Conservation (phyloP, 2,329 filamentous ascomycete genomes). For the Orbilia brochopaga region DNA sequence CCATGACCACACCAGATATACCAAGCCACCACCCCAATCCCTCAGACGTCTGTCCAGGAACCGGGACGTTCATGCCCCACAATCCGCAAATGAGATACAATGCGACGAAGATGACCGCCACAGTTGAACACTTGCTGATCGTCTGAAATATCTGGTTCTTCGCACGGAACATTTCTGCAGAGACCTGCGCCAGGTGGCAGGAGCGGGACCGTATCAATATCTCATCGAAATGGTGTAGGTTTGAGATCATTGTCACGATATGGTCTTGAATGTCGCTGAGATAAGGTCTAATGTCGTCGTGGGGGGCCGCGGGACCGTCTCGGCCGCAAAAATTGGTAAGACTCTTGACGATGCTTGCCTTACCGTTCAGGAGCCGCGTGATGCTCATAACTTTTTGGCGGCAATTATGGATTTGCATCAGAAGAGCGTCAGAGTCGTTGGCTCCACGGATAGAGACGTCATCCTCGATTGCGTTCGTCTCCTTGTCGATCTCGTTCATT, state of each 20-base stretch:
- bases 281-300: conserved; percentile 70
- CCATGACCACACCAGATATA: conserved; percentile 11
- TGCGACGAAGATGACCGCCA: conserved; percentile 70
- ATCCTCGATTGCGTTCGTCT: conserved; percentile 71
- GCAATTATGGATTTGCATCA: conserved; percentile 68
- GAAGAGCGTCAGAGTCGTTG: conserved; percentile 68
- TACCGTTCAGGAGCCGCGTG: conserved; percentile 69
- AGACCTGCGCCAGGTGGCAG: conserved; percentile 71
- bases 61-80: conserved; percentile 63
- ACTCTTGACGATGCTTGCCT: conserved; percentile 72
- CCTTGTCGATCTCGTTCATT: conserved; percentile 68
- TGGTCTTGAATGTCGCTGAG: conserved; percentile 72
- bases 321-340: conserved; percentile 74
- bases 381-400: conserved; percentile 72
- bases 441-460: conserved; percentile 70
- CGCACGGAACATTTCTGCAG: conserved; percentile 67
- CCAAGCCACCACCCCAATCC: conserved; percentile 59
- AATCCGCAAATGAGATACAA: conserved; percentile 68
- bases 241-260: conserved; percentile 74
- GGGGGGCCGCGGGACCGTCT: conserved; percentile 68
- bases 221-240: conserved; percentile 71
- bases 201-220: conserved; percentile 70
- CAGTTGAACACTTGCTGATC: conserved; percentile 69
- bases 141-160: conserved; percentile 69
- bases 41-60: conserved; percentile 58